Evolutionary conservation across 139 green algal species (phyloP), one percentile per base, ranked within the genome.

Genomic region (Chlorella vulgaris): DNA sequence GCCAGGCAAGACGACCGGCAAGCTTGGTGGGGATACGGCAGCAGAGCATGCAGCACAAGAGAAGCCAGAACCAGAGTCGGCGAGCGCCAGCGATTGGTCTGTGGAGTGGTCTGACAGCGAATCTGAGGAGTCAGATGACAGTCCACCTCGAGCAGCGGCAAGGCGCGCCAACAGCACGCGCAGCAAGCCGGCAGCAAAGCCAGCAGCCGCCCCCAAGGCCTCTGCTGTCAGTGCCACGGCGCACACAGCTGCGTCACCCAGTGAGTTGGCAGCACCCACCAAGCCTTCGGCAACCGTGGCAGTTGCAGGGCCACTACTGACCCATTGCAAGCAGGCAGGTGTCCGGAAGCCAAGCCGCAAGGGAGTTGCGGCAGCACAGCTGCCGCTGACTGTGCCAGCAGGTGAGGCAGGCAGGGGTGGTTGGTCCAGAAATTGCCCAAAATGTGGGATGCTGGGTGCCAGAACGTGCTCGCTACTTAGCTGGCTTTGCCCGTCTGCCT

Each of bases 1-100:
- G n/a, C n/a, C n/a, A n/a, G n/a, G n/a, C n/a, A n/a, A n/a, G n/a
- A n/a, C n/a, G n/a, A n/a, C n/a, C n/a, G n/a, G n/a, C n/a, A n/a
- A n/a, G n/a, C n/a, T n/a, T n/a, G n/a, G n/a, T n/a, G n/a, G n/a
- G n/a, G n/a, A n/a, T n/a, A n/a, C n/a, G n/a, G n/a, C n/a, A n/a
- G n/a, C 53, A 26, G 67, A 74, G 13, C 38, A 55, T 39, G 67
- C 21, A 15, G 0, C 8, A 6, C 18, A 74, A 26, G 24, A 60
- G 26, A 2, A 28, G 67, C 13, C 35, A 26, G 36, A 29, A 26
- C 18, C 36, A 74, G 39, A 22, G 21, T 38, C 36, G 36, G 63
- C 31, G 31, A 65, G 47, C 51, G 31, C 18, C 70, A 65, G 70
- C 47, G 70, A 78, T 47, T 78, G 70, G 70, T 43, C 31, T 15